A percentile compares a stretch with the other conserved stretches of the same genome.
phyloP scores from a whole-genome alignment of 2,329 filamentous ascomycete species.

The Nakataea oryzae region DNA sequence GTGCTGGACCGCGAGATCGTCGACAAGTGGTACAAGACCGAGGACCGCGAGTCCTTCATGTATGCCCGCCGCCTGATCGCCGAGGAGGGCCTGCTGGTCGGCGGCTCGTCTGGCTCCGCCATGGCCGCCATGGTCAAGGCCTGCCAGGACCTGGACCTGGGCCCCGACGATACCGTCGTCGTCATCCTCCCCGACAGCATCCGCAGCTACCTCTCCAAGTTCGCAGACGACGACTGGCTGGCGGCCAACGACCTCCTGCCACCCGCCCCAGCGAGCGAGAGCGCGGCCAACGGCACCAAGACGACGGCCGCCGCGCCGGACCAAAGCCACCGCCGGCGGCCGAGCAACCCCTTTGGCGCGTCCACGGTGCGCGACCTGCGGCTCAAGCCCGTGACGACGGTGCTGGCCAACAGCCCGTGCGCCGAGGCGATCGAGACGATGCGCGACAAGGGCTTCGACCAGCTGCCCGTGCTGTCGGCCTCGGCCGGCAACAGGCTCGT shows the following conservation, averaged over 20 bases:
- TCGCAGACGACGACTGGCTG: slow-evolving; percentile 97
- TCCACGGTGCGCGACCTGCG: slow-evolving; percentile 76
- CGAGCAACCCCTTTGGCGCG: slow-evolving; percentile 60
- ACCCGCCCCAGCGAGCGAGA: slow-evolving; percentile 6
- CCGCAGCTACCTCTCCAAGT: slow-evolving; percentile 94
- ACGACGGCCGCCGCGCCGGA: slow-evolving; percentile 22
- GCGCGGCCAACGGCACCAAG: slow-evolving; percentile 11
- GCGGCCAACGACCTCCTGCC: slow-evolving; percentile 88
- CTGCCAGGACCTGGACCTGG: slow-evolving; percentile 64
- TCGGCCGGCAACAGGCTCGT: slow-evolving; percentile 59
- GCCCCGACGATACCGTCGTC: slow-evolving; percentile 78
- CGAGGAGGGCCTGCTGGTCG: slow-evolving; percentile 88
- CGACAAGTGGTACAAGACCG: slow-evolving; percentile 97
- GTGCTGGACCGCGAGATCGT: slow-evolving; percentile 73
- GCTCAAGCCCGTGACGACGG: slow-evolving; percentile 86
- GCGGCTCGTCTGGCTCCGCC: slow-evolving; percentile 87
- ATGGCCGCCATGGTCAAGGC: slow-evolving; percentile 74
- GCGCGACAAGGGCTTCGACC: slow-evolving; percentile 97
- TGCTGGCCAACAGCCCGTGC: slow-evolving; percentile 61
- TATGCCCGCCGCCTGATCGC: slow-evolving; percentile 84
- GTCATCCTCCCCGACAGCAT: slow-evolving; percentile 93
- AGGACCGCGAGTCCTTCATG: slow-evolving; percentile 81
- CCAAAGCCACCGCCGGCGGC: slow-evolving; percentile 20
- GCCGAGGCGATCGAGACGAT: slow-evolving; percentile 91
- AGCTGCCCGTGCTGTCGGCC: slow-evolving; percentile 76